Evolutionary conservation across 1,139 yeast genomes (phyloP), one percentile per base, ranked within the genome.

Genomic region (Pichia sp.): DNA sequence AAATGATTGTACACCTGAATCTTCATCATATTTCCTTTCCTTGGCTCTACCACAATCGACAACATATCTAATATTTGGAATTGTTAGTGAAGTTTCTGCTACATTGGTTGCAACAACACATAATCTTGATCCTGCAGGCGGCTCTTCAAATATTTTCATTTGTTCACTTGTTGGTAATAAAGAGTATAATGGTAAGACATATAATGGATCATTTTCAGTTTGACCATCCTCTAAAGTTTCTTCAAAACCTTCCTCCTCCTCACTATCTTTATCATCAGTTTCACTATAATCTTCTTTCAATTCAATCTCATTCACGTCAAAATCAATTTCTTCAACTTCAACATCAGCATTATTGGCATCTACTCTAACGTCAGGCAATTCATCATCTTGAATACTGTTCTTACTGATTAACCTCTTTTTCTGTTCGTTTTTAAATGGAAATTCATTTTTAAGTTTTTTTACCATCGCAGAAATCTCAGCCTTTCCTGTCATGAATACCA

Each of bases 101-200:
- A 94, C 96, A 62, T 94, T 94, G 2, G 99, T 94, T 2, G 99
- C 96, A 25, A 94, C 87, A 40, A 94, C 85, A 68, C 97, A 90
- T 9, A 92, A 63, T 57, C 99, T 73, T 35, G 90, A 74, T 1
- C 95, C 96, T 22, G 69, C 68, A 1, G 98, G 98, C 3, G 96
- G 95, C 0, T 71, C 71, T 47, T 85, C 78, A 62, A 94, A 94
- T 1, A 94, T 96, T 59, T 82, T 86, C 92, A 94, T 82, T 66
- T 94, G 99, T 58, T 92, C 96, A 41, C 77, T 78, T 0, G 97
- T 90, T 7, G 99, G 96, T 39, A 94, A 71, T 41, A 92, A 68
- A 3, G 98, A 92, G 63, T 92, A 94, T 30, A 94, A 71, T 0
- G 99, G 99, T 33, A 94, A 69, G 0, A 94, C 97, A 59, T 86